Evolutionary conservation across 2,329 filamentous ascomycete genomes (phyloP), one percentile per base, ranked within the genome.

Genomic region (Pestalotiopsis sp.): DNA sequence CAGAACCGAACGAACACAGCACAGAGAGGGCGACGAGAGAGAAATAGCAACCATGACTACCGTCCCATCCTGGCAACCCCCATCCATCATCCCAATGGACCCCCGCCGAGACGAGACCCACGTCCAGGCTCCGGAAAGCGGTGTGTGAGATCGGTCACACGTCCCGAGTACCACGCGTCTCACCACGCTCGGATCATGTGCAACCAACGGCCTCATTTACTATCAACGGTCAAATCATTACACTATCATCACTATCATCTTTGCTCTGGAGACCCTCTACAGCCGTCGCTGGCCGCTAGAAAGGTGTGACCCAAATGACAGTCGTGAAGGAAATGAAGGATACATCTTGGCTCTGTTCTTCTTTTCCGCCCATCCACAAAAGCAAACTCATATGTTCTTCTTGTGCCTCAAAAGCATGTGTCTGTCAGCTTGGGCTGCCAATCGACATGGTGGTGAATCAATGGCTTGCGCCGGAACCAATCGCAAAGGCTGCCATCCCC

Each of bases 81-180:
- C 17, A 52, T 52, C 44, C 44, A 52, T 52, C 44, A 52, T 20
- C 14, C 56, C 56, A 58, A 58, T 58, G 11, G 26, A 11, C 14
- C 22, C 26, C 56, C 22, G 56, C 56, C 56, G 26, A 58, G 22
- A 9, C 30, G 30, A 61, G 58, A 20, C 30, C 30, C n/a, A 39
- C 30, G n/a, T 30, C 58, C n/a, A 39, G 11, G 14, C 9, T 17
- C 26, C 58, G 58, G 58, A 39, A 61, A 39, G 58, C 58, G 58
- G 58, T 61, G 57, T 60, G 30, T 61, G 38, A 61, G 30, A 39
- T 11, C 30, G 24, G n/a, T 61, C 24, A 20, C 58, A 26, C 58
- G n/a, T 61, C 44, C 44, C 44, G 44, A 52, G 44, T 38, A 61
- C 58, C n/a, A 61, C 56, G 26, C 58, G 30, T 61, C 58, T 61